Conservation (phyloP, 768 basidiomycete species). For the Xerocomellus dryophilus region DNA sequence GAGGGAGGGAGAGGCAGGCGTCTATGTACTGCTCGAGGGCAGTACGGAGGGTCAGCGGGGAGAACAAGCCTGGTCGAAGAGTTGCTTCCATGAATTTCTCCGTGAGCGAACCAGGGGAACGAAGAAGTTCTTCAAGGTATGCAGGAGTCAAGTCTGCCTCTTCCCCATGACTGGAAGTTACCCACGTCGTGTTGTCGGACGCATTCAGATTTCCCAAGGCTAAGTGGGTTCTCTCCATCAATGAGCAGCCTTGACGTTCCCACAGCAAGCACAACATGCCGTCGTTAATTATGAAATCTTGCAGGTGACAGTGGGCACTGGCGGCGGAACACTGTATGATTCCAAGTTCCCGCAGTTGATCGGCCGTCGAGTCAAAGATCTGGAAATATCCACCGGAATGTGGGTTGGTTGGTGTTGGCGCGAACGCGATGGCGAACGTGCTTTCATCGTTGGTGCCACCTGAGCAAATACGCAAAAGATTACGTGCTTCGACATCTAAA, state of each 20-base stretch:
- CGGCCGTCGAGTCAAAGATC: constrained; percentile 53
- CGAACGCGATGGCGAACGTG: constrained; percentile 67
- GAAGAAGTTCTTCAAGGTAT: constrained; percentile 83
- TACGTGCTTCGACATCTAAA: constrained; percentile 59
- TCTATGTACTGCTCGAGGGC: constrained; percentile 83
- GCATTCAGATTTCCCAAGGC: constrained; percentile 35
- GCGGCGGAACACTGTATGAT: constrained; percentile 56
- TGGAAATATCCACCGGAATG: constrained; percentile 80
- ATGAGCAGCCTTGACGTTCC: constrained; percentile 76
- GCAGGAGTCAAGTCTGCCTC: constrained; percentile 78
- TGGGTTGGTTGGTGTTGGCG: constrained; percentile 61
- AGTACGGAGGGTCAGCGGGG: constrained; percentile 71
- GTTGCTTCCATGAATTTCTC: constrained; percentile 80
- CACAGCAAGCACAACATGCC: constrained; percentile 66
- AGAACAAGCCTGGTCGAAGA: constrained; percentile 87
- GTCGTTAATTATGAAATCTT: constrained; percentile 66
- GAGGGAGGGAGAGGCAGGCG: constrained; percentile 64
- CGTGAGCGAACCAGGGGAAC: constrained; percentile 65
- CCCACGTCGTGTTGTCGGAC: constrained; percentile 45
- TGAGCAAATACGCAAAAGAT: constrained; percentile 63
- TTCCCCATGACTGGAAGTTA: constrained; percentile 55
- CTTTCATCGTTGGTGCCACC: constrained; percentile 44
- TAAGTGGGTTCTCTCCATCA: constrained; percentile 57
- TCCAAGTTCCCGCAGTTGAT: constrained; percentile 57
- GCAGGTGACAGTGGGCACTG: constrained; percentile 68